Evolutionary conservation across 192 early-diverging fungal species (phyloP), one percentile per base, ranked within the genome.

Genomic region (Phlyctochytrium arcticum): DNA sequence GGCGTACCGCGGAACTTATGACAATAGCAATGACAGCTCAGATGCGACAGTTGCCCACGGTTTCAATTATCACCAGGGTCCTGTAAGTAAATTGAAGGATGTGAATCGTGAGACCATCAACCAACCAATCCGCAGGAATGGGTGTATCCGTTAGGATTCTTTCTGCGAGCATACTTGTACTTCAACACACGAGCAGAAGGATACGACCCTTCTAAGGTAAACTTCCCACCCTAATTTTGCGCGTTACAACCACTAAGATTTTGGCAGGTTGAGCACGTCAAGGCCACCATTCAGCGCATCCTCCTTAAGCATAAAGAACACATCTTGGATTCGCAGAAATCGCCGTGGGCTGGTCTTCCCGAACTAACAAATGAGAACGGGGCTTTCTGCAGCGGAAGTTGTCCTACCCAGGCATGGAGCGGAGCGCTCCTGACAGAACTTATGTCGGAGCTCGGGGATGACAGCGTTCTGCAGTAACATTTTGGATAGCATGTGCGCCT

Each of bases 21-120:
- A 96, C 71, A 99, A 99, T 70, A 77, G 77, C 44, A 89, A 99
- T 69, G 93, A 99, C 61, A 87, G 87, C 12, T 70, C 72, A 44
- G 95, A 99, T 60, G 73, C 86, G 7, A 75, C 85, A 9, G 82
- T 96, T 1, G 95, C 97, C 3, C 96, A 99, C 61, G 97, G 97
- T 19, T 90, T 90, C 75, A 99, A 99, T 68, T 99, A 99, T 70
- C 95, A 99, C 60, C 91, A 98, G 70, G 97, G 95, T 30, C 93
- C 93, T 54, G 78, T 81, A 69, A 54, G 60, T 49, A 31, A 17
- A 53, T 53, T 5, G 17, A 29, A 26, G 5, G 15, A 5, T 27
- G 54, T 3, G 27, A 7, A 29, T 6, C 5, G 23, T 37, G 19
- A 15, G 26, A 21, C 10, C 9, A 30, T 17, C 36, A 24, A 36